Evolutionary conservation across 1,139 yeast genomes (phyloP), one percentile per base, ranked within the genome.

Genomic region (Yamadazyma taylorii): DNA sequence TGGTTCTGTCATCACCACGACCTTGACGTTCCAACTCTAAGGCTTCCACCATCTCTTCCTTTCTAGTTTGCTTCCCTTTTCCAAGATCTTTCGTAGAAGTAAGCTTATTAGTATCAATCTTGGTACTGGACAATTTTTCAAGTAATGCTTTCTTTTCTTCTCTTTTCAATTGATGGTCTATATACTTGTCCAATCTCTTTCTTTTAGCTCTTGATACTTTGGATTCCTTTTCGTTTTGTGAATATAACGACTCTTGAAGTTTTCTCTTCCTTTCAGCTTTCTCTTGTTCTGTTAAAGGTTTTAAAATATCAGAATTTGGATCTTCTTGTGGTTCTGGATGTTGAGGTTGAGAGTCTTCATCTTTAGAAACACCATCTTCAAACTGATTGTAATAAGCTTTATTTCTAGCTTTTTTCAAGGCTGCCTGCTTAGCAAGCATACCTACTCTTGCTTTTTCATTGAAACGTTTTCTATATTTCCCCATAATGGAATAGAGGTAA

Each of bases 391-490:
- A 61, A 55, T 80, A 79, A 51, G 79, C 82, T 61, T 84, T 79
- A 52, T 85, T 85, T 39, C 95, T 69, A 25, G 79, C 85, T 39
- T 65, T 64, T 47, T 80, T 82, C 50, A 87, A 66, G 33, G 82
- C 81, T 25, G 84, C 81, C 56, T 84, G 86, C 68, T 84, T 86
- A 27, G 90, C 83, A 53, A 87, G 81, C 78, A 84, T 84, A 23
- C 96, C 95, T 3, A 88, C 56, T 26, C 95, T 78, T 40, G 95
- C 95, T 68, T 85, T 85, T 59, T 84, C 95, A 59, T 87, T 87
- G 66, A 82, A 85, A 45, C 96, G 63, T 58, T 78, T 78, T 51
- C 94, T 75, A 58, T 85, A 86, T 47, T 83, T 85, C 41, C 92
- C 96, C 96, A 87, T 86, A 13, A 5, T 38, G 24, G 11, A 13